Evolutionary conservation across 2,329 filamentous ascomycete species (phyloP), one percentile per base, ranked within the genome.

Genomic region (Fusarium buxicola): DNA sequence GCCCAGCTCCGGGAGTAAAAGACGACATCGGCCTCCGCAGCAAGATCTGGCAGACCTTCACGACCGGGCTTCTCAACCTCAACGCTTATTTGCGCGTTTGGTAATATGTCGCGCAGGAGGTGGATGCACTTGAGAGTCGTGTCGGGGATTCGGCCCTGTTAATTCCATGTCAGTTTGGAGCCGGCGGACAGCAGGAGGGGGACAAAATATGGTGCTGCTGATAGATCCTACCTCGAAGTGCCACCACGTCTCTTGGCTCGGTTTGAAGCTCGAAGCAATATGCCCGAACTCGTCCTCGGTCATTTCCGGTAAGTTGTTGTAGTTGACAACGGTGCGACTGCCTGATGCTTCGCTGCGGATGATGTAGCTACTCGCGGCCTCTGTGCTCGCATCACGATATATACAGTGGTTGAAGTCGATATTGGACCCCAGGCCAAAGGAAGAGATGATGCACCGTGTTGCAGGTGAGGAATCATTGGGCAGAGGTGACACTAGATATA

Each of bases 1-100:
- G 89, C 89, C 89, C 90, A 92, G 46, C 80, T 81, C 68, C 83
- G 85, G 11, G 89, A 91, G 75, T 89, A 92, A 73, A 92, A 91
- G n/a, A 92, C 85, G 15, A 91, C 82, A 69, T 92, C 87, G 21
- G 88, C 89, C 65, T 83, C 80, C 32, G 79, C 78, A 24, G 88
- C 88, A 43, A 92, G 80, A 25, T 84, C 79, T 45, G 80, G 76
- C 52, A 92, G 79, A 3, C 87, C 88, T 25, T 76, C 73, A 10
- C 90, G 82, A 11, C 80, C 81, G 3, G 89, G 89, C 72, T 91
- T 92, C 76, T 92, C 90, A 36, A 90, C 78, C 74, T 92, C 90
- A 50, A 92, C 86, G 72, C 89, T 92, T 70, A 92, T 78, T 41
- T 69, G 80, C 41, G 80, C 77, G 5, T 66, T 71, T 24, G 80